Evolutionary conservation across 768 basidiomycete genomes (phyloP), one percentile per base, ranked within the genome.

Genomic region (Termitomyces sp.): DNA sequence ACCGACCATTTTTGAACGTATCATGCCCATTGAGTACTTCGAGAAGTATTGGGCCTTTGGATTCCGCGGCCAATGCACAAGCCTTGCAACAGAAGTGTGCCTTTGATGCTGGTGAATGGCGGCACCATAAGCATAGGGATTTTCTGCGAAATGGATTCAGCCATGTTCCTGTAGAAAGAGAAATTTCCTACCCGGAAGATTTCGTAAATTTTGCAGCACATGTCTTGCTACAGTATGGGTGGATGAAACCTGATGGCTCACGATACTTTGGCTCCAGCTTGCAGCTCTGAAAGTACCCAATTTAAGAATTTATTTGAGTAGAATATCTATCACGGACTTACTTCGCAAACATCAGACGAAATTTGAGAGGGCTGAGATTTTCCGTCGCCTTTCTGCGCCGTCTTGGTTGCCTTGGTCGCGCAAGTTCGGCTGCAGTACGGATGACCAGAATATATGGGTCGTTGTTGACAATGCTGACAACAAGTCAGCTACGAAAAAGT

Each of bases 1-100:
- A 68, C 79, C 27, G 61, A 87, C 86, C 86, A 55, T 79, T 85
- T 66, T 76, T 81, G 71, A 88, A 88, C 0, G 84, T 86, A 23
- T 75, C 74, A 65, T 88, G 84, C 10, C 74, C 77, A 25, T 67
- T 68, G 27, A 81, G 84, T 16, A 88, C 80, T 58, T 87, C 85
- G 3, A 88, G 64, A 46, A 88, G 64, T 61, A 75, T 73, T 3
- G 84, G 84, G 0, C 80, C 83, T 56, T 68, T 78, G 63, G 74
- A 76, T 61, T 79, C 81, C 3, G 77, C 84, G 59, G 80, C 76
- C 23, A 81, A 78, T 48, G 72, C 70, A 64, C 86, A 88, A 2
- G 73, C 66, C 61, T 78, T 75, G 56, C 79, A 66, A 62, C 86
- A 88, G 66, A 88, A 88, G 63, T 85, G 79, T 12, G 83, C 83